Conservation (phyloP, 305 asterid genomes). For the Plantago coronopus region DNA sequence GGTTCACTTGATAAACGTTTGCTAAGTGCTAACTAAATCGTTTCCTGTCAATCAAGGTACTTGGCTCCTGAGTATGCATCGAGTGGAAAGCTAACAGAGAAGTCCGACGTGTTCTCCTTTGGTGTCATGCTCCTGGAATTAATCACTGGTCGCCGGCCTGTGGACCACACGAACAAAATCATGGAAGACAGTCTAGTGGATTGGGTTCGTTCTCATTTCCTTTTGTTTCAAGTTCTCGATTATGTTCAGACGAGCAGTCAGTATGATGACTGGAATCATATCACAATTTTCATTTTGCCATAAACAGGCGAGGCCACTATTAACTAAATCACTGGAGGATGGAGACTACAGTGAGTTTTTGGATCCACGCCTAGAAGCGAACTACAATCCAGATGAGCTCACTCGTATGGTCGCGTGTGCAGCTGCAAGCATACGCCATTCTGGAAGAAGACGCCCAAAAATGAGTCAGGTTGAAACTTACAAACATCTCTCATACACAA, state of each 20-base stretch:
- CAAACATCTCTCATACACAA: too few species aligned
- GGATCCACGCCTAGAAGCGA: conserved; percentile 56
- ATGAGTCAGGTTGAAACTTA: conserved; percentile 57
- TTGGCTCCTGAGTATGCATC: conserved; percentile 86
- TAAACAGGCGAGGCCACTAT: conserved; percentile 58
- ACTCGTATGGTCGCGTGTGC: conserved; percentile 58
- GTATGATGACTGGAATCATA: too few species aligned
- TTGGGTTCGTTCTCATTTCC: conserved; percentile 39
- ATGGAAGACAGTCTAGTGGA: conserved; percentile 82
- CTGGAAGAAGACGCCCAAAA: conserved; percentile 67
- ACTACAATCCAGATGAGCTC: conserved; percentile 41
- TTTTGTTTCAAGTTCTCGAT: background rate
- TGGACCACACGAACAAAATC: conserved; percentile 39
- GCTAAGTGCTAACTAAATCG: background rate
- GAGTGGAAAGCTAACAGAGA: conserved; percentile 70
- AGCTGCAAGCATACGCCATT: conserved; percentile 58
- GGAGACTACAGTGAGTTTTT: conserved; percentile 41
- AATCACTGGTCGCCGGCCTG: conserved; percentile 63
- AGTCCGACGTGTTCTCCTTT: conserved; percentile 76
- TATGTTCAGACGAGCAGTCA: background rate
- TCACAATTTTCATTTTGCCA: background rate
- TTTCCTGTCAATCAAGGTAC: conserved; percentile 37
- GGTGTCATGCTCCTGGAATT: conserved; percentile 84
- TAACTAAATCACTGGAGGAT: conserved; percentile 45
- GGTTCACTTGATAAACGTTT: background rate